Percentiles rank a stretch among this genome's conserved stretches.
Conservation (phyloP, 139 green algal genomes). For the Haematococcus lacustris region DNA sequence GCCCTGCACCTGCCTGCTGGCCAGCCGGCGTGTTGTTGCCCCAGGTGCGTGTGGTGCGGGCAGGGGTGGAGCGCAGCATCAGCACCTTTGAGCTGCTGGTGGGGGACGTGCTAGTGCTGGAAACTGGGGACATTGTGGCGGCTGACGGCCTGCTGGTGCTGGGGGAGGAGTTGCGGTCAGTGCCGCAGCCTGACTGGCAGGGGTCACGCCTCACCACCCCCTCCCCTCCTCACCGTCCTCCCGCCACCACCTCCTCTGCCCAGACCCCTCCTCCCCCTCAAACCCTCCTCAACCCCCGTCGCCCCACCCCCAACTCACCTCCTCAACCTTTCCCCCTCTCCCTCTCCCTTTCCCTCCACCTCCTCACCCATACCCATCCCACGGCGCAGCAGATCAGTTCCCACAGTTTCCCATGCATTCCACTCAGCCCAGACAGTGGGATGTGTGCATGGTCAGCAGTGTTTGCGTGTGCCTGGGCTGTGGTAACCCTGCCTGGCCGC, state of each 20-base stretch:
- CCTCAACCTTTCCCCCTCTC: too few relatives aligned
- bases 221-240: neutral
- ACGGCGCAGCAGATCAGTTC: neutral
- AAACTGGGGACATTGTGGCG: conserved; percentile 74
- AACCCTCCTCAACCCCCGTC: too few relatives aligned
- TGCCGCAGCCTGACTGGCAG: too few relatives aligned
- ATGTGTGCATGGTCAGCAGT: neutral
- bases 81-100: conserved; percentile 58
- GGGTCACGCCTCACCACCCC: neutral
- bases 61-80: conserved; percentile 38
- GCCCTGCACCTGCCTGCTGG: too few relatives aligned
- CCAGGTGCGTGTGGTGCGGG: conserved; percentile 59
- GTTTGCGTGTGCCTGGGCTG: neutral
- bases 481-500: neutral
- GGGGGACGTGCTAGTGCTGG: conserved; percentile 71
- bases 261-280: too few relatives aligned
- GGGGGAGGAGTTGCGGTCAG: conserved; percentile 55
- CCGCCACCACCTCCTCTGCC: neutral
- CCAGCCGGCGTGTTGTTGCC: neutral
- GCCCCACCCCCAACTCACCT: too few relatives aligned
- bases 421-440: neutral
- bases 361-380: neutral
- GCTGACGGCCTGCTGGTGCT: conserved; percentile 66
- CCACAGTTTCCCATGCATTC: neutral
- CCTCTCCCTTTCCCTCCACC: too few relatives aligned